phyloP scores from a whole-genome alignment of 2,329 filamentous ascomycete genomes.

The Juglanconis sp. region DNA sequence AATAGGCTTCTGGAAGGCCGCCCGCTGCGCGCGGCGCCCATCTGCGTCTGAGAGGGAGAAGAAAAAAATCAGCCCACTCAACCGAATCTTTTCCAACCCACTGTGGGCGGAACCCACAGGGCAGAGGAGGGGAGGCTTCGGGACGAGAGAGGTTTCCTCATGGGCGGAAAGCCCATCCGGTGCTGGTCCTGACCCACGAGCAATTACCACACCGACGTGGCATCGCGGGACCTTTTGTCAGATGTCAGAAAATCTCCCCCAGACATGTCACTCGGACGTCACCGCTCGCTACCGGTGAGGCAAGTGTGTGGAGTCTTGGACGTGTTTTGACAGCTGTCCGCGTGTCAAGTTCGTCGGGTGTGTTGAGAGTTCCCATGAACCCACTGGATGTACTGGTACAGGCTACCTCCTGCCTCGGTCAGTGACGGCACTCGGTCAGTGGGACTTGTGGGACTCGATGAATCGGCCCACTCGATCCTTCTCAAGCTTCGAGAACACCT shows the following conservation, averaged over 20 bases:
- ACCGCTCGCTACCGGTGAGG: constrained; percentile 12
- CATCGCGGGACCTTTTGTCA: constrained; percentile 11
- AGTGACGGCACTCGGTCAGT: not conserved
- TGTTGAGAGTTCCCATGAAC: not conserved
- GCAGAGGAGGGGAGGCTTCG: constrained; percentile 1
- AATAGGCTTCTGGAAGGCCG: constrained; percentile 3
- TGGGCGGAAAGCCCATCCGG: constrained; percentile 4
- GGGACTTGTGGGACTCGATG: not conserved
- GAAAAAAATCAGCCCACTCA: constrained; percentile 8
- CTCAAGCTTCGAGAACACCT: constrained; percentile 19
- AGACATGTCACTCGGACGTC: constrained; percentile 15
- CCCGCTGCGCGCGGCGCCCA: not conserved
- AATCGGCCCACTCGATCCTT: constrained; percentile 2
- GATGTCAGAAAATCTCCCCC: constrained; percentile 3
- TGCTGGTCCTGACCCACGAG: constrained; percentile 9
- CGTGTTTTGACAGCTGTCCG: constrained; percentile 18
- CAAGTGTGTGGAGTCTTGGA: constrained; percentile 1
- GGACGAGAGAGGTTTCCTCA: not conserved
- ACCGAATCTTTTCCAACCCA: not conserved
- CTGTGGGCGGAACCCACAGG: constrained; percentile 5
- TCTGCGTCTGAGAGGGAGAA: not conserved
- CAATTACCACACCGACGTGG: constrained; percentile 12
- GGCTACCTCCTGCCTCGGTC: too few species aligned
- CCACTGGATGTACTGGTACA: not conserved
- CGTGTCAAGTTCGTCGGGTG: constrained; percentile 5